Percentiles rank a stretch among this genome's conserved stretches.
Evolutionary conservation across 805 yeast species (phyloP).

Genomic region (Candida bentonensis): DNA sequence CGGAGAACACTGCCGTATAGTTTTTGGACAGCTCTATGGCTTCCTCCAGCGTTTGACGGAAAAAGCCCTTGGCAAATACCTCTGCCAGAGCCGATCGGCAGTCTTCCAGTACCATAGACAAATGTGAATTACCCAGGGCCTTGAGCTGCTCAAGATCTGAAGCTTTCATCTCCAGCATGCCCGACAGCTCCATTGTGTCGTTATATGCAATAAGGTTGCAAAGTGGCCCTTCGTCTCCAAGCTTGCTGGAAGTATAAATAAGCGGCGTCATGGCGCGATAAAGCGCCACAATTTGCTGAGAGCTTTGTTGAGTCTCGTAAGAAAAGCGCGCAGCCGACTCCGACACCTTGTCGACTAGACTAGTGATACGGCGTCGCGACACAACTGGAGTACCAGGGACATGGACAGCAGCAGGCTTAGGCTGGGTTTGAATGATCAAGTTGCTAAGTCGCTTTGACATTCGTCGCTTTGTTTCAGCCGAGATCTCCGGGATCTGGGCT

Average conservation of each 20-base stretch:
- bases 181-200: constrained; percentile 3
- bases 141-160: constrained; percentile 4
- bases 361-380: background rate
- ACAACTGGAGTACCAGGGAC: background rate
- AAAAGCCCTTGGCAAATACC: constrained; percentile 6
- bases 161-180: constrained; percentile 1
- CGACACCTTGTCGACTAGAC: background rate
- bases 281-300: constrained; percentile 7
- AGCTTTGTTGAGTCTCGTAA: background rate
- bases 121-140: constrained; percentile 5
- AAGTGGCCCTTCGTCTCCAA: background rate
- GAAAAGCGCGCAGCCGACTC: background rate
- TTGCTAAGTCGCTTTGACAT: background rate
- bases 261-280: constrained; percentile 13
- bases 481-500: too few species aligned
- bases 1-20: background rate
- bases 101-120: constrained; percentile 4
- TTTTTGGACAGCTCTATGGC: background rate
- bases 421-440: background rate
- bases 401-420: background rate
- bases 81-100: constrained; percentile 3
- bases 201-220: constrained; percentile 4
- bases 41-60: constrained; percentile 3
- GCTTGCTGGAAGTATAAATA: constrained; percentile 6
- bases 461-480: background rate